Base-by-base conservation (phyloP, 768 basidiomycete species). In the Russula dissimulans region DNA sequence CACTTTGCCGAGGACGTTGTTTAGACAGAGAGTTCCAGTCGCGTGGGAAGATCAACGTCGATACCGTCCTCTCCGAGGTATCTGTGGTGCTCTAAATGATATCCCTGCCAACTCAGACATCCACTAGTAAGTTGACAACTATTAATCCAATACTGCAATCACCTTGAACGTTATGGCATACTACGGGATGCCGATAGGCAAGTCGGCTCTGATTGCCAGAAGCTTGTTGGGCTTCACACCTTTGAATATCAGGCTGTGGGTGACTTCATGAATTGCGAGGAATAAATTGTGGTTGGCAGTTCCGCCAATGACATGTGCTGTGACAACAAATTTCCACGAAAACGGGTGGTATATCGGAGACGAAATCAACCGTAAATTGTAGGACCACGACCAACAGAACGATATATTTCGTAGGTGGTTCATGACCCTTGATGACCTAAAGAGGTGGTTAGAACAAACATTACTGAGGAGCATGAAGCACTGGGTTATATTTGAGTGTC, bases 271-370 rank as follows among this genome's bases (percentile, higher is more conserved):
- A 56, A 99, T 97, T 45, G 97, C 93, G 50, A 99, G 82, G 74
- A 99, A 99, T 42, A 95, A 80, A 71, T 98, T 99, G 71, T 99
- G 97, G 74, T 98, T 99, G 8, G 89, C 87, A 0, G 95, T 97
- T 3, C 93, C 97, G 2, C 97, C 97, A 51, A 98, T 79, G 14
- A 74, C 77, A 70, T 97, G 98, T 1, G 95, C 92, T 12, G 78
- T 77, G 59, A 86, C 64, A 58, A 97, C 68, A 73, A 97, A 97
- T 50, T 76, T 67, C 22, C 78, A 80, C 3, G 90, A 92, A 51
- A 85, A 71, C 0, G 91, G 84, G 32, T 81, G 78, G 82, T 83
- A 68, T 85, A 73, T 7, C 89, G 85, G 18, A 98, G 79, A 55
- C 75, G 71, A 57, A 83, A 71, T 32, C 89, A 14, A 79, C 65